phyloP scores from a whole-genome alignment of 2,329 filamentous ascomycete species.

The Cladosporium phlei region DNA sequence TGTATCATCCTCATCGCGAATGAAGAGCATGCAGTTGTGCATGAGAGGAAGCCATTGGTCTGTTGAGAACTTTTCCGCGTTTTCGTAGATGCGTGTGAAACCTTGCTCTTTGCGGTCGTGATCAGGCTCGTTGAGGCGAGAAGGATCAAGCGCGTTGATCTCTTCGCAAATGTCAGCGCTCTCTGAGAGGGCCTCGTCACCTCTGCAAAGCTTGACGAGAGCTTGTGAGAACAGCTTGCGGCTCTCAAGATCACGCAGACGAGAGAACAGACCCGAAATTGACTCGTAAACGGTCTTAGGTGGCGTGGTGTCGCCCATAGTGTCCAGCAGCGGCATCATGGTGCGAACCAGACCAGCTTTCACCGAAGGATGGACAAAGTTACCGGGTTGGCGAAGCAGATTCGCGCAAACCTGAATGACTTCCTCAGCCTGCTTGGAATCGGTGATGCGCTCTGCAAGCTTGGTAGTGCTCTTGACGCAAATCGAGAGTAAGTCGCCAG shows the following conservation, averaged over 20 bases:
- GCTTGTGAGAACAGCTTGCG: conserved; percentile 70
- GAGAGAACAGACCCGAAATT: conserved; percentile 77
- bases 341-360: conserved; percentile 78
- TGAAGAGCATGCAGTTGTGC: conserved; percentile 83
- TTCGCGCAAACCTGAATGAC: conserved; percentile 76
- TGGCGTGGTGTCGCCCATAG: conserved; percentile 12
- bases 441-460: conserved; percentile 65
- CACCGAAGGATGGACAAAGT: conserved; percentile 73
- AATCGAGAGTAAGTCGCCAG: conserved; percentile 71
- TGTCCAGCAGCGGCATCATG: conserved; percentile 62
- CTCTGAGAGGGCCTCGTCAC: conserved; percentile 56
- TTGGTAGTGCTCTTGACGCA: conserved; percentile 76
- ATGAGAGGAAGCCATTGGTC: conserved; percentile 83
- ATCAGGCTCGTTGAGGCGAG: conserved; percentile 77
- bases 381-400: conserved; percentile 77
- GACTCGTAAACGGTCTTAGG: conserved; percentile 63
- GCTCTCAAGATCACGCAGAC: conserved; percentile 78
- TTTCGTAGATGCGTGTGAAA: conserved; percentile 66
- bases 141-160: conserved; percentile 72
- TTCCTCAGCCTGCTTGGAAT: conserved; percentile 65
- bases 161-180: conserved; percentile 68
- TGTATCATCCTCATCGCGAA: conserved; percentile 81
- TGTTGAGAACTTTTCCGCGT: conserved; percentile 58
- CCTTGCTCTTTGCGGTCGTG: conserved; percentile 76
- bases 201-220: conserved; percentile 63